phyloP scores from a whole-genome alignment of 805 yeast genomes.

The Candida gorgasii region DNA sequence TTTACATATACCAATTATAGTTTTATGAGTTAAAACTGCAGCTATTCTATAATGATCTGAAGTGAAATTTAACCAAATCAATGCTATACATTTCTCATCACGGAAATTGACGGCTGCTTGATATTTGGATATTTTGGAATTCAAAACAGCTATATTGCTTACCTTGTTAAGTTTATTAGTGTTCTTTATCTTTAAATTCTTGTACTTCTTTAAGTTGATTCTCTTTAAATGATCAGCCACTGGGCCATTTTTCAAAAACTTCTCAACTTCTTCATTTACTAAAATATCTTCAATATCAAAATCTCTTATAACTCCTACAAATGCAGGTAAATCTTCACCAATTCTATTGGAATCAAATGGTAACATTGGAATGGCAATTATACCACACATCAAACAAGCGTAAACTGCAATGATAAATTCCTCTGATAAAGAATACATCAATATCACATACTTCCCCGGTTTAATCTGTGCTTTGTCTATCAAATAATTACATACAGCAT shows the following conservation, averaged over 20 bases:
- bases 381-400: constrained; percentile 83
- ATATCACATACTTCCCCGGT: constrained; percentile 71
- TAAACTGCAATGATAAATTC: constrained; percentile 80
- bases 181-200: constrained; percentile 59
- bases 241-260: constrained; percentile 65
- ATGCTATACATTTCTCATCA: constrained; percentile 47
- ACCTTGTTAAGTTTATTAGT: constrained; percentile 58
- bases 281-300: constrained; percentile 72
- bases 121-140: constrained; percentile 44
- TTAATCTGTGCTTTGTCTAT: constrained; percentile 62
- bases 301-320: constrained; percentile 65
- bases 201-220: constrained; percentile 30
- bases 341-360: constrained; percentile 68
- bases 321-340: constrained; percentile 71
- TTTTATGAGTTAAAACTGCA: constrained; percentile 56
- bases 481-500: constrained; percentile 71
- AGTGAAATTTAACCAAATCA: constrained; percentile 70
- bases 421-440: constrained; percentile 85
- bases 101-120: constrained; percentile 42
- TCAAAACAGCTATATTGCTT: constrained; percentile 39
- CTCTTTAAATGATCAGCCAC: constrained; percentile 60
- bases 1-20: constrained; percentile 77
- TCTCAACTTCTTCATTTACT: constrained; percentile 76
- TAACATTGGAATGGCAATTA: constrained; percentile 73
- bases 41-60: constrained; percentile 71